phyloP scores from a whole-genome alignment of 768 basidiomycete species.

The Phylloporus scabripes region DNA sequence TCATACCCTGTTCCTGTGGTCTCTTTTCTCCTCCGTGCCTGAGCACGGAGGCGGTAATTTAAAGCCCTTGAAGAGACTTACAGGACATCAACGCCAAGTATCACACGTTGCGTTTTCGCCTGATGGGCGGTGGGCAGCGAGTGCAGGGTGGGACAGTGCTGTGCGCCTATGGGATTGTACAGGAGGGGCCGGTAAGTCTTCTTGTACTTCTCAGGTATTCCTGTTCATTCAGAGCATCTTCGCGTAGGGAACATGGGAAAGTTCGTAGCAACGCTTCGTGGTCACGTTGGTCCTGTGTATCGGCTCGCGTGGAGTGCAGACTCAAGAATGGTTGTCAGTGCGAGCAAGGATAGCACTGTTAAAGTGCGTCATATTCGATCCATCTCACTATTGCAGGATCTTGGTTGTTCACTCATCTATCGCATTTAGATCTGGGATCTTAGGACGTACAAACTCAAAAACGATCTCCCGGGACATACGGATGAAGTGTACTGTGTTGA shows the following conservation, averaged over 20 bases:
- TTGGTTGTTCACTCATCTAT: neutral
- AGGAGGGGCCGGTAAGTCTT: constrained; percentile 40
- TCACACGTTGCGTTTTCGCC: constrained; percentile 93
- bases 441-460: constrained; percentile 92
- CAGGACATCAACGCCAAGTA: constrained; percentile 93
- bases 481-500: constrained; percentile 99
- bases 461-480: constrained; percentile 91
- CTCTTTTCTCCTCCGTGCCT: constrained; percentile 53
- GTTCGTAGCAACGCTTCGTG: constrained; percentile 85
- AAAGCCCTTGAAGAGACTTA: constrained; percentile 73
- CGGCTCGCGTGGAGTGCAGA: constrained; percentile 94
- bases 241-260: constrained; percentile 58
- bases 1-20: constrained; percentile 97
- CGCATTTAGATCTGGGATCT: constrained; percentile 81
- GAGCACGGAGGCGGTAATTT: constrained; percentile 39
- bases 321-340: constrained; percentile 85
- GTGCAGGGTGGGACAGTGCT: constrained; percentile 85
- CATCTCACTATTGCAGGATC: too few relatives aligned
- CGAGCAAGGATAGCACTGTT: constrained; percentile 92
- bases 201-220: neutral
- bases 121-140: constrained; percentile 88
- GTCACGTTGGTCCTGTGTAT: constrained; percentile 93
- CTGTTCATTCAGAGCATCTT: neutral
- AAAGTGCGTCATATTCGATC: constrained; percentile 53
- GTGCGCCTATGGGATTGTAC: constrained; percentile 87